Evolutionary conservation across 805 yeast genomes (phyloP), one percentile per base, ranked within the genome.

Genomic region (Saturnispora quitensis): DNA sequence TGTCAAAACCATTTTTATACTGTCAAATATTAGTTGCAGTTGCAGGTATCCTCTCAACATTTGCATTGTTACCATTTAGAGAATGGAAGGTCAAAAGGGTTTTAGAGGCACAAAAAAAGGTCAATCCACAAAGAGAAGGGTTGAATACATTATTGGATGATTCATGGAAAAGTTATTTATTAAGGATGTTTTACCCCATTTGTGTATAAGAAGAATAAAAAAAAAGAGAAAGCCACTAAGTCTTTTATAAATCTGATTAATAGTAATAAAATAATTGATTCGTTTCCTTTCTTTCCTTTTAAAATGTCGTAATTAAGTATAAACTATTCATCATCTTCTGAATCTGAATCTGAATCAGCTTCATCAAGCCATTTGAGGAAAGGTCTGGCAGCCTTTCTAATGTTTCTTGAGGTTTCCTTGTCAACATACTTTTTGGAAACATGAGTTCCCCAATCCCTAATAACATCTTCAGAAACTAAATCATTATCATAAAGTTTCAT

Each of bases 321-420:
- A 31, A 31, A 31, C 34, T 48, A 55, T 40, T 63, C 62, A 5
- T 60, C 62, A 27, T 66, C 68, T 45, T 71, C n/a, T n/a, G n/a
- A n/a, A n/a, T 82, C 88, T 46, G 77, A 76, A 57, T 84, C 91
- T 66, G 82, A 84, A 60, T 89, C 97, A 55, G 99, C 98, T 69
- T 86, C 90, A 65, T 89, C 84, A 59, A 93, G 80, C 99, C 99
- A 93, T 59, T 85, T 82, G 57, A 93, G 73, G 72, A 93, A 93
- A 31, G 98, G 96, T 72, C 89, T 90, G 55, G 97, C 97, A 45
- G 97, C 93, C 71, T 83, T 87, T 71, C 97, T 86, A 48, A 90
- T 96, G 77, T 87, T 91, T 74, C 91, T 91, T 50, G 95, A 84
- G 34, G 82, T 76, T 45, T 89, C 95, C 73, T 91, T 93, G 55